Percentiles rank a stretch among this genome's conserved stretches.
phyloP scores from a whole-genome alignment of 2,329 filamentous ascomycete genomes.

The Cadophora luteo-olivacea region DNA sequence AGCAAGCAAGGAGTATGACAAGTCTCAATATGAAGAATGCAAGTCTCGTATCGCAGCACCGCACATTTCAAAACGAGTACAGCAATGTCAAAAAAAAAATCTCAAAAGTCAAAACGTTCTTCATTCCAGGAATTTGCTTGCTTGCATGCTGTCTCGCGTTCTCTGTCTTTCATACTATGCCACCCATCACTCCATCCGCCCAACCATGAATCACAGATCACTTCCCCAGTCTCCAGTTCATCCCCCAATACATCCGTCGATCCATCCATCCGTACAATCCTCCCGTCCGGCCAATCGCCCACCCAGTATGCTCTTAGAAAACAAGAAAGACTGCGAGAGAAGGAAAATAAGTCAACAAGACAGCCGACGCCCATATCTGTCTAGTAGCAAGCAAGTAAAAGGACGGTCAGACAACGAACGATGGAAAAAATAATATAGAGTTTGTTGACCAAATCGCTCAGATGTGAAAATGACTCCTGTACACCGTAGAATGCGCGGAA shows the following conservation, averaged over 20 bases:
- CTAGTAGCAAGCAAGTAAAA: constrained; percentile 32
- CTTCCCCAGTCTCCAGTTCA: background rate
- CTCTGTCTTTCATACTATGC: constrained; percentile 12
- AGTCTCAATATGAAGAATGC: no score
- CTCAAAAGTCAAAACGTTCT: constrained; percentile 30
- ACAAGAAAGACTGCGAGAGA: constrained; percentile 1
- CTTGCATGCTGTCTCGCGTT: constrained; percentile 13
- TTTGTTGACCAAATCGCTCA: constrained; percentile 44
- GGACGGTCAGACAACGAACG: background rate
- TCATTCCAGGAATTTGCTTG: constrained; percentile 15
- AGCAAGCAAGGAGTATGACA: no score
- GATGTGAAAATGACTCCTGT: constrained; percentile 44
- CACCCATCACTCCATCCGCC: background rate
- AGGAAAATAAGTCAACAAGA: constrained; percentile 30
- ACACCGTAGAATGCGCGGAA: constrained; percentile 45
- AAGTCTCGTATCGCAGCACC: no score
- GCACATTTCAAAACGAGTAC: no score
- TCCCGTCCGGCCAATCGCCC: background rate
- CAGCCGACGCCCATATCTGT: constrained; percentile 39
- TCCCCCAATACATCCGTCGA: constrained; percentile 34
- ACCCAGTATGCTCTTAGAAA: constrained; percentile 30
- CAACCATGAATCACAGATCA: background rate
- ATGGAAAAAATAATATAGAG: constrained; percentile 39
- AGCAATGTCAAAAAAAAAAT: no score
- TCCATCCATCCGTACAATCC: constrained; percentile 21